A percentile compares a stretch with the other conserved stretches of the same genome.
phyloP scores from a whole-genome alignment of 768 basidiomycete genomes.

The Lentinula sp. region DNA sequence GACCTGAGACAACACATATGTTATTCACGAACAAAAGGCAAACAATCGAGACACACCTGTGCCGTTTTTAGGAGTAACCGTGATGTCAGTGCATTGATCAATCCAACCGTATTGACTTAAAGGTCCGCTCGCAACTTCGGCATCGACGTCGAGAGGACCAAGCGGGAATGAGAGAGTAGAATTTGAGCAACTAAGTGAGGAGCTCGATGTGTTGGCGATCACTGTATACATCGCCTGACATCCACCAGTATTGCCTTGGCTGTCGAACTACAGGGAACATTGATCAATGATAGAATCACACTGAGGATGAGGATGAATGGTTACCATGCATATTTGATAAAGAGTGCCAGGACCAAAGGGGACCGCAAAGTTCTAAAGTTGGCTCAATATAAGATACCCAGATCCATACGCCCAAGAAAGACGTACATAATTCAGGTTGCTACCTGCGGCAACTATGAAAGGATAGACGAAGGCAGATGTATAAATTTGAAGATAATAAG shows the following conservation, averaged over 20 bases:
- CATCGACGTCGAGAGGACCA: constrained; percentile 37
- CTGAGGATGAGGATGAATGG: neutral
- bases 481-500: constrained; percentile 56
- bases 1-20: constrained; percentile 21
- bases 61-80: constrained; percentile 47
- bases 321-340: constrained; percentile 19
- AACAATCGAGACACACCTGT: constrained; percentile 18
- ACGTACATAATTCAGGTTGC: constrained; percentile 41
- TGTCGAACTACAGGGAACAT: constrained; percentile 49
- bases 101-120: constrained; percentile 56
- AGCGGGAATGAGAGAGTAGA: constrained; percentile 35
- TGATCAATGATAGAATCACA: neutral
- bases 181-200: constrained; percentile 42
- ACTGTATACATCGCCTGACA: constrained; percentile 56
- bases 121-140: constrained; percentile 38
- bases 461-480: constrained; percentile 50
- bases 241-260: constrained; percentile 51
- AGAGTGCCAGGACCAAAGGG: constrained; percentile 55
- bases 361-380: constrained; percentile 48
- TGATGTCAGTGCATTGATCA: constrained; percentile 51
- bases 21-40: neutral
- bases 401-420: neutral
- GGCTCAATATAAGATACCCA: neutral
- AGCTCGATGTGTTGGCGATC: constrained; percentile 32
- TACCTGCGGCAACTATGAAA: constrained; percentile 44